Evolutionary conservation across 2,329 filamentous ascomycete genomes (phyloP).

Genomic region (Parastagonospora avenae): DNA sequence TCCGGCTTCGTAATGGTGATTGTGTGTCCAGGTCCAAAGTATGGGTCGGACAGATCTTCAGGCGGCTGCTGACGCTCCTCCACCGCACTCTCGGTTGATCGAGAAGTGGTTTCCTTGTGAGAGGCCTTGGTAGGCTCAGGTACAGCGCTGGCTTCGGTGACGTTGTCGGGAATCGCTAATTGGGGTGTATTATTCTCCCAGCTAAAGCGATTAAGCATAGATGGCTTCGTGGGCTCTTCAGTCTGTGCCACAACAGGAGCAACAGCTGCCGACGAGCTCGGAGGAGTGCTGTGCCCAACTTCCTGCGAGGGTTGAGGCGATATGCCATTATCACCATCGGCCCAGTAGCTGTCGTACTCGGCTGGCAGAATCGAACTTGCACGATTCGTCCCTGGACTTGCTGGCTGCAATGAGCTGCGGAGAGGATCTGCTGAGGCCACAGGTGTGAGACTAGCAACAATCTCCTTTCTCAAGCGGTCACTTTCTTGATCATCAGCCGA

Average conservation of each 20-base stretch:
- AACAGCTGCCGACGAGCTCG: conserved; percentile 10
- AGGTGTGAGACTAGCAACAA: conserved; percentile 66
- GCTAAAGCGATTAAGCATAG: conserved; percentile 36
- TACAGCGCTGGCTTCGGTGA: conserved; percentile 9
- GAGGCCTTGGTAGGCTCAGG: conserved; percentile 14
- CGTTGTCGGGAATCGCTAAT: conserved; percentile 10
- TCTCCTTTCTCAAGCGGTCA: conserved; percentile 74
- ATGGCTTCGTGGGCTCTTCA: conserved; percentile 19
- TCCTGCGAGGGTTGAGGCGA: conserved; percentile 39
- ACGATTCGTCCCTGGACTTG: conserved; percentile 40
- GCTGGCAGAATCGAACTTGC: conserved; percentile 69
- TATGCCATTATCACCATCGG: conserved; percentile 52
- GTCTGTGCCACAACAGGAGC: conserved; percentile 13
- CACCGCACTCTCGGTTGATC: conserved; percentile 18
- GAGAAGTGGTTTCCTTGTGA: conserved; percentile 9
- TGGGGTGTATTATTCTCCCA: conserved; percentile 34
- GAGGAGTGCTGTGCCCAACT: conserved; percentile 25
- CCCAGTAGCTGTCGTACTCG: conserved; percentile 73
- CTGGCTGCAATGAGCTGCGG: conserved; percentile 32
- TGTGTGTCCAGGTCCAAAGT: conserved; percentile 36
- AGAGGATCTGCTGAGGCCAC: conserved; percentile 25
- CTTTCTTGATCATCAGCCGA: conserved; percentile 68
- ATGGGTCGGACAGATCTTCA: conserved; percentile 25
- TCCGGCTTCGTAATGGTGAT: conserved; percentile 29
- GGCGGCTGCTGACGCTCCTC: conserved; percentile 23